These are phyloP conservation scores for Pleurotus giganteus DNA, from an alignment of 768 basidiomycete species.

Conservation along the genomic window DNA sequence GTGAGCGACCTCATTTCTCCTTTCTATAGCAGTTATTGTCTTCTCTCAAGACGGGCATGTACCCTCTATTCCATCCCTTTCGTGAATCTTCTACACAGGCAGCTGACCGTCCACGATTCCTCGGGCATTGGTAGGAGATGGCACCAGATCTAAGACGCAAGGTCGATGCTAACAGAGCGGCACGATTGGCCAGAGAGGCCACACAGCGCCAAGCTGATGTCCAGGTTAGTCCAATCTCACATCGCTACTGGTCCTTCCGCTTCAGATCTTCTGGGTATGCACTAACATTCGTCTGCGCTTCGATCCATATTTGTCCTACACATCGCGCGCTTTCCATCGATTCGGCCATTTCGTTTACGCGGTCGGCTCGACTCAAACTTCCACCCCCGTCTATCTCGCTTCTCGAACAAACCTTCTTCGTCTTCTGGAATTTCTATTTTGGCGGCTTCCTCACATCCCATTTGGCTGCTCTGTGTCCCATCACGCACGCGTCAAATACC, in stretches of 20 bases:
- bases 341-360: neutral
- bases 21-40: constrained; percentile 5
- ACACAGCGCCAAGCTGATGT: constrained; percentile 49
- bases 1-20: constrained; percentile 29
- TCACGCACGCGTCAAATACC: neutral
- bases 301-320: neutral
- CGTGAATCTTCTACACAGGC: neutral
- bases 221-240: constrained; percentile 38
- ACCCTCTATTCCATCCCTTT: neutral
- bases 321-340: neutral
- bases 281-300: neutral
- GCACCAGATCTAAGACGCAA: constrained; percentile 63
- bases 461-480: neutral
- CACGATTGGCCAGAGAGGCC: constrained; percentile 50
- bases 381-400: neutral
- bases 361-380: neutral
- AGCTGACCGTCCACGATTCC: neutral
- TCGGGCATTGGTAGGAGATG: constrained; percentile 41
- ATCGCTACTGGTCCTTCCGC: neutral
- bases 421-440: neutral
- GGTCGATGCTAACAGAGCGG: constrained; percentile 57
- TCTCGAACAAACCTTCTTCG: neutral
- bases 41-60: constrained; percentile 3
- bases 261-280: neutral
- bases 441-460: neutral